A percentile compares a stretch with the other conserved stretches of the same genome.
Conservation (phyloP, 2,329 filamentous ascomycete species). For the Fusarium keratoplasticum region DNA sequence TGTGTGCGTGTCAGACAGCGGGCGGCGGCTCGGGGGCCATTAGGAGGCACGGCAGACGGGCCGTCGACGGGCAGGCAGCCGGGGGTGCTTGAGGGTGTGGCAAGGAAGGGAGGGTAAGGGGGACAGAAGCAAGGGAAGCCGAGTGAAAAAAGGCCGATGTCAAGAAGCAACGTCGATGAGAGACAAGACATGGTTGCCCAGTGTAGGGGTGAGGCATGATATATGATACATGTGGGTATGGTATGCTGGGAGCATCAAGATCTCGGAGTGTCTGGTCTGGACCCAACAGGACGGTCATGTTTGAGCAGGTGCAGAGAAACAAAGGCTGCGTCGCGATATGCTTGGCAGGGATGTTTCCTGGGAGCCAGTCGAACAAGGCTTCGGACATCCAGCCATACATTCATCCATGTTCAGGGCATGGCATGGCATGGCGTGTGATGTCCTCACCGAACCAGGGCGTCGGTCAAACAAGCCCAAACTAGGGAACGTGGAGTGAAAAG, state of each 20-base stretch:
- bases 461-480: conserved; percentile 14
- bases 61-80: conserved; percentile 36
- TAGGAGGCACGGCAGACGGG: conserved; percentile 43
- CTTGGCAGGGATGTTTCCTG: conserved; percentile 26
- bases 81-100: conserved; percentile 36
- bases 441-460: conserved; percentile 33
- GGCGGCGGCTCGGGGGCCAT: conserved; percentile 38
- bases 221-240: conserved; percentile 20
- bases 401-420: conserved; percentile 29
- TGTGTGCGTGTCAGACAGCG: conserved; percentile 39
- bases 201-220: conserved; percentile 29
- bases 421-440: conserved; percentile 33
- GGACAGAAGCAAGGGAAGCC: conserved; percentile 34
- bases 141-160: conserved; percentile 16
- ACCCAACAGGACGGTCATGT: conserved; percentile 28
- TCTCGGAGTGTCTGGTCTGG: conserved; percentile 31
- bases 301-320: conserved; percentile 16
- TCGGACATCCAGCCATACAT: background rate
- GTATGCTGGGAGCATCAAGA: conserved; percentile 18
- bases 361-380: conserved; percentile 8
- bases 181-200: conserved; percentile 33
- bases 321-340: conserved; percentile 26
- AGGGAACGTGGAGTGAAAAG: conserved; percentile 32
- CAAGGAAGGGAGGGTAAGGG: conserved; percentile 32
- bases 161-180: conserved; percentile 46